A percentile compares a stretch with the other conserved stretches of the same genome.
Conservation (phyloP, 2,329 filamentous ascomycete genomes). For the Chaetomium olivaceum region DNA sequence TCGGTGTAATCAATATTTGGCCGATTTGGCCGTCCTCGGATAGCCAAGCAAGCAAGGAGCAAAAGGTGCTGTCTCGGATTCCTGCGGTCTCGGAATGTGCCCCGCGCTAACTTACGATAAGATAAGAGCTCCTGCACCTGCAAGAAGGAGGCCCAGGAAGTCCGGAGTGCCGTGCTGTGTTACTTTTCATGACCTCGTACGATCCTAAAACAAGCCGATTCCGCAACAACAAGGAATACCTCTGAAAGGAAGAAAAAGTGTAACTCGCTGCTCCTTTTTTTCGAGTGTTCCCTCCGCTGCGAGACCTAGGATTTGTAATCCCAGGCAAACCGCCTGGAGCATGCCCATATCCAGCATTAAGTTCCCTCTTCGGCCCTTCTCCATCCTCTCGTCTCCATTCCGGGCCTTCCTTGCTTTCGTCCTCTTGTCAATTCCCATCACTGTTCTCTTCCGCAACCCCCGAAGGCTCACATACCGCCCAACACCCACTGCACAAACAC, state of each 20-base stretch:
- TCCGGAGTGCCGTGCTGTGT: not conserved
- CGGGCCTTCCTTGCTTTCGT: constrained; percentile 29
- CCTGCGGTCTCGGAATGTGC: constrained; percentile 24
- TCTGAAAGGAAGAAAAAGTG: not conserved
- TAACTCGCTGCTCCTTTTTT: not conserved
- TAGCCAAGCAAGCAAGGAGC: not conserved
- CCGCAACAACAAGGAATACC: not conserved
- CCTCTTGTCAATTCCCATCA: constrained; percentile 27
- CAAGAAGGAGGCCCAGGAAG: not conserved
- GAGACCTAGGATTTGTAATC: constrained; percentile 12
- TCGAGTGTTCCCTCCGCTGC: not conserved
- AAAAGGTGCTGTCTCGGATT: not conserved
- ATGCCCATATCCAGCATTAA: constrained; percentile 22
- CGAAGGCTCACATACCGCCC: constrained; percentile 12
- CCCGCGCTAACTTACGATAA: constrained; percentile 32
- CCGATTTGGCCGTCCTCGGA: not conserved
- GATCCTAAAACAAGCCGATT: not conserved
- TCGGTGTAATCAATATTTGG: not conserved
- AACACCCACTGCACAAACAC: constrained; percentile 1
- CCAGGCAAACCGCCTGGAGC: constrained; percentile 29
- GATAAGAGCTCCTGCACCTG: constrained; percentile 35
- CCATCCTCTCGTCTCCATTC: constrained; percentile 29
- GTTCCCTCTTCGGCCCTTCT: constrained; percentile 29
- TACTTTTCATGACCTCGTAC: constrained; percentile 13
- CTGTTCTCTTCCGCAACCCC: constrained; percentile 23